These are phyloP conservation scores for Eucalyptus viminalis DNA, from an alignment of 345 rosid species.

Conservation along the genomic window DNA sequence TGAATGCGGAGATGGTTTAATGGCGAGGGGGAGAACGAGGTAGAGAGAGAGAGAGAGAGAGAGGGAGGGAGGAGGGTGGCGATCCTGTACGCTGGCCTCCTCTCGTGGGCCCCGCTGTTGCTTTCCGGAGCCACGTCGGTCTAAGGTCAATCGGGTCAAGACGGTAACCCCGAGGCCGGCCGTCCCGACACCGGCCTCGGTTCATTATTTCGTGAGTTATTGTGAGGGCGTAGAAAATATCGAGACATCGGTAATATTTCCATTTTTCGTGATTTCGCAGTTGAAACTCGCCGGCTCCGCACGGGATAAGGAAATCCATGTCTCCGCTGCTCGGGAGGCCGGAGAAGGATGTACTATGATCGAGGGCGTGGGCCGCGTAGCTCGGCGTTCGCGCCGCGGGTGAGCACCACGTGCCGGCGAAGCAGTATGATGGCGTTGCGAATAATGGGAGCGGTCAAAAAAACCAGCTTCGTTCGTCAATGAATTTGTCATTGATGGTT, in stretches of 20 bases:
- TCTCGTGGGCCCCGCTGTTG: not conserved
- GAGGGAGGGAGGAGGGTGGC: not conserved
- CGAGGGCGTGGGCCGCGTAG: no score
- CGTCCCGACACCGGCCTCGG: not conserved
- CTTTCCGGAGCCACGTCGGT: not conserved
- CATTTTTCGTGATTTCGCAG: no score
- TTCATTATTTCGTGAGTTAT: not conserved
- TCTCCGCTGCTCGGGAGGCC: no score
- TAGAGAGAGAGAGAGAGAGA: not conserved
- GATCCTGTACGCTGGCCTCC: not conserved
- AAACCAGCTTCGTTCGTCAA: not conserved
- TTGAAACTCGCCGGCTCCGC: no score
- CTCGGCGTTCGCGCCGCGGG: no score
- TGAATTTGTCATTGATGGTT: not conserved
- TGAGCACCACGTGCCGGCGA: not conserved
- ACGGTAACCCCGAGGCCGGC: not conserved
- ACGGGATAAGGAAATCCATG: no score
- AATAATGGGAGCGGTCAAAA: not conserved
- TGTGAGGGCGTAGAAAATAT: rapidly evolving
- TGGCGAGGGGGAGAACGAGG: not conserved
- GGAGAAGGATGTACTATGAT: no score
- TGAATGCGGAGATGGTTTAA: not conserved
- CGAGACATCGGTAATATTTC: no score
- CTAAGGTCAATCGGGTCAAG: not conserved
- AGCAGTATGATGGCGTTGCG: not conserved